Evolutionary conservation across 306 rosid species (phyloP).

Genomic region (Rosa lucieae): DNA sequence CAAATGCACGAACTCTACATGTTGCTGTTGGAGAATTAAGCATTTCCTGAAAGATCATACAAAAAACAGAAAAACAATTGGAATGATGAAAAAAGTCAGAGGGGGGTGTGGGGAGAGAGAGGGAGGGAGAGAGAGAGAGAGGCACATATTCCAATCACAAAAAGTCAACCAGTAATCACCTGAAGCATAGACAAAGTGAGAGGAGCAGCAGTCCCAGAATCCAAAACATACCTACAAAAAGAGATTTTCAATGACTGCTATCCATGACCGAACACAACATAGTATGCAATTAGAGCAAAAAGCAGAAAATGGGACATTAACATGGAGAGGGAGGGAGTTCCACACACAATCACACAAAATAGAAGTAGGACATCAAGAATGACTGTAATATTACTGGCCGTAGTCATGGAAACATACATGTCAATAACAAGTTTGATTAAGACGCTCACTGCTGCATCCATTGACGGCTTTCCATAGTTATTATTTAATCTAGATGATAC

Average conservation of each 20-base stretch:
- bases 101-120: background rate
- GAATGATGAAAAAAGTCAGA: constrained; percentile 12
- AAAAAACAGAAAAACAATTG: constrained; percentile 28
- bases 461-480: constrained; percentile 79
- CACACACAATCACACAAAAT: background rate
- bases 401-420: constrained; percentile 71
- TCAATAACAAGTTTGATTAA: constrained; percentile 93
- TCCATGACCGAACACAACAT: constrained; percentile 16
- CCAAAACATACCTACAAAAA: constrained; percentile 82
- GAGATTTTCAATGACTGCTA: constrained; percentile 28
- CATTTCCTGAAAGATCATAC: constrained; percentile 69
- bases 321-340: background rate
- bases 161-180: constrained; percentile 44
- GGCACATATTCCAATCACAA: background rate
- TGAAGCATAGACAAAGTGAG: constrained; percentile 95
- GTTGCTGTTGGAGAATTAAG: constrained; percentile 74
- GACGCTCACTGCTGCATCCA: constrained; percentile 99
- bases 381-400: constrained; percentile 25
- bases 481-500: constrained; percentile 66
- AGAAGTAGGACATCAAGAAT: constrained; percentile 8
- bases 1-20: constrained; percentile 93
- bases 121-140: background rate
- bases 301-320: constrained; percentile 11
- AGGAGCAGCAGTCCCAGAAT: constrained; percentile 93
- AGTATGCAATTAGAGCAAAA: constrained; percentile 23